Conservation (phyloP, 495 filamentous ascomycete species). For the Podospora comata region DNA sequence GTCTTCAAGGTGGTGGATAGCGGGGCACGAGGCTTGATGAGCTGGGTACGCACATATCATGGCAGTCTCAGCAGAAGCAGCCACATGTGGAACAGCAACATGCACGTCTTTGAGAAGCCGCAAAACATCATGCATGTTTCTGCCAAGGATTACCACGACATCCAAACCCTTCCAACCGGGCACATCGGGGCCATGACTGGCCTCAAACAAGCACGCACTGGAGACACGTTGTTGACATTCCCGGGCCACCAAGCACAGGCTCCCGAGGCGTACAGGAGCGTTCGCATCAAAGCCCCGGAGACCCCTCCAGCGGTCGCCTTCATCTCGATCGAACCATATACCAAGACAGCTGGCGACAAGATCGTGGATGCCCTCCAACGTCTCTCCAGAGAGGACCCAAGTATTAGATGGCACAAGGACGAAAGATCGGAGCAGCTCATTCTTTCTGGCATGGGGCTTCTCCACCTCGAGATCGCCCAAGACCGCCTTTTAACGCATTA, state of each 20-base stretch:
- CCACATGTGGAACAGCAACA: slow-evolving; percentile 81
- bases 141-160: slow-evolving; percentile 80
- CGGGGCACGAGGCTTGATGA: slow-evolving; percentile 76
- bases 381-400: slow-evolving; percentile 88
- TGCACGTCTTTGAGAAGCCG: slow-evolving; percentile 76
- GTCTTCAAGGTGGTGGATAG: slow-evolving; percentile 98
- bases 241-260: slow-evolving; percentile 42
- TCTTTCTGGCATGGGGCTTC: slow-evolving; percentile 91
- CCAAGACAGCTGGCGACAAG: slow-evolving; percentile 70
- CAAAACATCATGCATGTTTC: slow-evolving; percentile 87
- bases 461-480: slow-evolving; percentile 94
- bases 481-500: slow-evolving; percentile 85
- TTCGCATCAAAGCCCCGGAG: slow-evolving; percentile 84
- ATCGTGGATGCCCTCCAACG: slow-evolving; percentile 71
- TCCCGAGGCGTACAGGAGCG: slow-evolving; percentile 63
- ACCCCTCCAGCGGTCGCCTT: slow-evolving; percentile 96
- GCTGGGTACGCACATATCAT: slow-evolving; percentile 90
- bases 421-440: slow-evolving; percentile 92
- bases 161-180: slow-evolving; percentile 72
- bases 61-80: slow-evolving; percentile 71
- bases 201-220: slow-evolving; percentile 84
- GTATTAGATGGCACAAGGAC: slow-evolving; percentile 77
- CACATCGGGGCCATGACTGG: slow-evolving; percentile 96
- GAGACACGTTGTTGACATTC: slow-evolving; percentile 84
- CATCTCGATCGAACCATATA: slow-evolving; percentile 83